Conservation (phyloP, 345 rosid genomes). For the Carallia brachiata region DNA sequence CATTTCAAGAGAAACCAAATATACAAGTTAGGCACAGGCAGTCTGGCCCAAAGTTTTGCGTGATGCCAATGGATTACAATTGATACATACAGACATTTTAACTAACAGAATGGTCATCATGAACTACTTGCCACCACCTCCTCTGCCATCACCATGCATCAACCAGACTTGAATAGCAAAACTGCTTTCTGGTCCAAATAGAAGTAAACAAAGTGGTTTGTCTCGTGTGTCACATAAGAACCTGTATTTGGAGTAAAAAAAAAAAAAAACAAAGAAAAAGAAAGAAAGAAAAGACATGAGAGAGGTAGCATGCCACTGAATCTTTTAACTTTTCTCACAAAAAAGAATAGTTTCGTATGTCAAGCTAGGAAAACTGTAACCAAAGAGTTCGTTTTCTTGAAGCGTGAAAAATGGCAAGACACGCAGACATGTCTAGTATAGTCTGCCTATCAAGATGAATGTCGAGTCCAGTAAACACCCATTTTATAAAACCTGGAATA, state of each 20-base stretch:
- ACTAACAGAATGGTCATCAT: conserved; percentile 12
- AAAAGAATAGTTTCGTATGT: neutral
- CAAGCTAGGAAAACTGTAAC: neutral
- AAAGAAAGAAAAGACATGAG: too few relatives aligned
- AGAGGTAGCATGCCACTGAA: neutral
- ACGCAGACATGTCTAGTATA: neutral
- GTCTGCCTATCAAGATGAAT: neutral
- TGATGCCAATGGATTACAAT: conserved; percentile 13
- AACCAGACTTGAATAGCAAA: conserved; percentile 91
- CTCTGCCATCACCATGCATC: conserved; percentile 1
- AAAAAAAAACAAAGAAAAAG: neutral
- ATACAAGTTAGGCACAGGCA: conserved; percentile 34
- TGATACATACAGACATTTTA: conserved; percentile 35
- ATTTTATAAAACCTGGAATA: too few relatives aligned
- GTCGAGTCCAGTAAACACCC: too few relatives aligned
- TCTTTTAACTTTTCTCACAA: neutral
- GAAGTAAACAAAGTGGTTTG: conserved; percentile 93
- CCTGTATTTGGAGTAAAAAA: conserved; percentile 38
- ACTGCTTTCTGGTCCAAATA: conserved; percentile 92
- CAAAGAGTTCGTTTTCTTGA: neutral
- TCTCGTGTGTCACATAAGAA: conserved; percentile 95
- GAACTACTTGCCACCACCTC: conserved; percentile 12
- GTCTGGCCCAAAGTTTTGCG: conserved; percentile 22
- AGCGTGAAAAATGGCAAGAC: neutral
- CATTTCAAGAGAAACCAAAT: conserved; percentile 25